Conservation (phyloP, 306 rosid species). For the Vigna trinervia region DNA sequence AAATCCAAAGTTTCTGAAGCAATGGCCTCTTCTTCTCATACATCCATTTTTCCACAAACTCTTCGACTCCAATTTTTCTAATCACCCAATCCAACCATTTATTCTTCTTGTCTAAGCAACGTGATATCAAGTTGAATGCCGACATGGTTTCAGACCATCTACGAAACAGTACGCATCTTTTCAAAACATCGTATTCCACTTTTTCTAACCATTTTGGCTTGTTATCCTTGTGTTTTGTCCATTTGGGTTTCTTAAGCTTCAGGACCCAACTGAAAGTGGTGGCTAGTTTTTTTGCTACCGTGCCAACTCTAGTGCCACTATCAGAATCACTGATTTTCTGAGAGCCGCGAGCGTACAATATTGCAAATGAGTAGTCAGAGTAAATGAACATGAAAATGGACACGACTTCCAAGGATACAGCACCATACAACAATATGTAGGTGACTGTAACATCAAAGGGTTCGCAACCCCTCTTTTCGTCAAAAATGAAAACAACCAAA, state of each 20-base stretch:
- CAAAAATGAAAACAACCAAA: constrained; percentile 28
- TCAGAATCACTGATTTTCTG: background rate
- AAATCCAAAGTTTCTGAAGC: background rate
- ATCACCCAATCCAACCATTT: background rate
- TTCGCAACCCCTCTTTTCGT: constrained; percentile 33
- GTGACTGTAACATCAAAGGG: constrained; percentile 48
- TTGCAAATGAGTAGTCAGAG: constrained; percentile 51
- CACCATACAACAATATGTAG: constrained; percentile 54
- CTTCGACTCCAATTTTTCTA: background rate
- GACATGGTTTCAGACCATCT: constrained; percentile 58
- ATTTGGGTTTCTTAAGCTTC: constrained; percentile 4
- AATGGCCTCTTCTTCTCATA: constrained; percentile 2
- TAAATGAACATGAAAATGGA: constrained; percentile 40
- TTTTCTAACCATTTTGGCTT: background rate
- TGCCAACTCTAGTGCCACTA: background rate
- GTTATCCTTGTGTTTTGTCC: background rate
- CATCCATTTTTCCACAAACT: background rate
- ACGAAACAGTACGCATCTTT: constrained; percentile 23
- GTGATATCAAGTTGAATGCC: constrained; percentile 42
- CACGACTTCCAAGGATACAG: constrained; percentile 50
- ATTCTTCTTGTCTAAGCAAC: constrained; percentile 5
- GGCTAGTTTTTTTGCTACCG: background rate
- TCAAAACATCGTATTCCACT: background rate
- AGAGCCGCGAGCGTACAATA: background rate
- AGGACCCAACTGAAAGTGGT: background rate